These are phyloP conservation scores for Sporothrix variecibatus DNA, from an alignment of 2,329 filamentous ascomycete genomes.

Conservation along the genomic window DNA sequence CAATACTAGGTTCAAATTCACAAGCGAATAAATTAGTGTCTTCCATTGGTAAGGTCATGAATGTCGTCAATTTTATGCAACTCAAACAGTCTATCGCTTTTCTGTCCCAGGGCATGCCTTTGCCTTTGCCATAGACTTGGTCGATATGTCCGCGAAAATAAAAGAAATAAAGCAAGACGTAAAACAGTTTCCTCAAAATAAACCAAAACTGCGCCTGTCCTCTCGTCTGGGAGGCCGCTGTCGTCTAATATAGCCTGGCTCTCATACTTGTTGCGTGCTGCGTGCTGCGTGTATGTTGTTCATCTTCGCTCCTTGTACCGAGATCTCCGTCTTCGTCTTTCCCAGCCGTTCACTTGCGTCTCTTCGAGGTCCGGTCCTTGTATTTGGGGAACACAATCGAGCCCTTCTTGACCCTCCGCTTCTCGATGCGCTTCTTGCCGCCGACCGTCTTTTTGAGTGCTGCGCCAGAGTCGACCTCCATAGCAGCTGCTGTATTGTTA, in stretches of 20 bases:
- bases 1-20: neutral
- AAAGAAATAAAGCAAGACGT: neutral
- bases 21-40: neutral
- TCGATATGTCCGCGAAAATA: neutral
- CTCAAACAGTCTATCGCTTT: slow-evolving; percentile 16
- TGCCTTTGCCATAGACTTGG: neutral
- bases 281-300: neutral
- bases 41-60: slow-evolving; percentile 18
- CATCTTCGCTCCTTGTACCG: neutral
- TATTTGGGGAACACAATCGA: slow-evolving; percentile 63
- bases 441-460: slow-evolving; percentile 45
- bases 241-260: neutral
- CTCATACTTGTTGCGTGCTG: no score
- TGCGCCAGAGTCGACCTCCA: slow-evolving; percentile 58
- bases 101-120: neutral
- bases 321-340: neutral
- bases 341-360: slow-evolving; percentile 35
- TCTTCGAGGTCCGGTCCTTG: slow-evolving; percentile 53
- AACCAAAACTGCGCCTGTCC: slow-evolving; percentile 15
- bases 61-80: slow-evolving; percentile 21
- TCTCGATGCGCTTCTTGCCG: slow-evolving; percentile 57
- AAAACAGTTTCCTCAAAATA: neutral
- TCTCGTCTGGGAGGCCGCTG: neutral
- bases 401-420: slow-evolving; percentile 57
- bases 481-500: slow-evolving; percentile 41